Percentiles rank a stretch among this genome's conserved stretches.
phyloP scores from a whole-genome alignment of 352 stramenopile species.

The Aphanomyces invadans region DNA sequence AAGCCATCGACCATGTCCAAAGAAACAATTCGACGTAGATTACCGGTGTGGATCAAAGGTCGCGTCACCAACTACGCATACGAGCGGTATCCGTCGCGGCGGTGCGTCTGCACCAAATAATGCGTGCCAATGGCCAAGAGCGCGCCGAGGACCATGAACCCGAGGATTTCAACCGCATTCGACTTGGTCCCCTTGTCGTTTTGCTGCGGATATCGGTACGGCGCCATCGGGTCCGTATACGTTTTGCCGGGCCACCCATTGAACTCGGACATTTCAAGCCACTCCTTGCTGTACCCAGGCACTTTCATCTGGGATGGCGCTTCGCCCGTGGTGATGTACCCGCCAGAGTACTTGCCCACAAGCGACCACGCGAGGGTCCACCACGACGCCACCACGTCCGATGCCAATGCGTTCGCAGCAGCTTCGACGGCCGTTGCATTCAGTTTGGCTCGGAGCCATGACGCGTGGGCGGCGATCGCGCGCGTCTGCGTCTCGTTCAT shows the following conservation, averaged over 20 bases:
- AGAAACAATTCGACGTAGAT: too few relatives aligned
- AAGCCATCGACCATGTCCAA: too few relatives aligned
- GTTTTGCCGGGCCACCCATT: slow-evolving; percentile 51
- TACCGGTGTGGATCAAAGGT: too few relatives aligned
- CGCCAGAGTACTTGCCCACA: slow-evolving; percentile 63
- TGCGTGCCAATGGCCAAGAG: slow-evolving; percentile 11
- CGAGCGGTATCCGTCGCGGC: slow-evolving; percentile 8
- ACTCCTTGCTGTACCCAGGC: slow-evolving; percentile 57
- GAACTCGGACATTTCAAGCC: slow-evolving; percentile 50
- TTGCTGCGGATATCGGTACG: neutral
- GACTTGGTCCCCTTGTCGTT: slow-evolving; percentile 4
- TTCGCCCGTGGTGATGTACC: slow-evolving; percentile 63
- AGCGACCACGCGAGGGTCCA: slow-evolving; percentile 58
- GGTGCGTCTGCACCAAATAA: neutral
- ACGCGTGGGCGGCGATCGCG: slow-evolving; percentile 3
- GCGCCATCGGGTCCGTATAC: slow-evolving; percentile 2
- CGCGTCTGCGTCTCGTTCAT: slow-evolving; percentile 34
- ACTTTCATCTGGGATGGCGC: slow-evolving; percentile 34
- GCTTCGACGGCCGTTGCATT: slow-evolving; percentile 31
- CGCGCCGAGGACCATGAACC: slow-evolving; percentile 21
- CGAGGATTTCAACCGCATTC: slow-evolving; percentile 20
- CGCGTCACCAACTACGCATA: too few relatives aligned
- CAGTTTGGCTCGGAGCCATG: slow-evolving; percentile 33
- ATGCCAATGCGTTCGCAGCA: slow-evolving; percentile 46
- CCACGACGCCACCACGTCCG: slow-evolving; percentile 45